These are phyloP conservation scores for Emydomyces testavorans DNA, from an alignment of 2,329 filamentous ascomycete genomes.

Conservation along the genomic window DNA sequence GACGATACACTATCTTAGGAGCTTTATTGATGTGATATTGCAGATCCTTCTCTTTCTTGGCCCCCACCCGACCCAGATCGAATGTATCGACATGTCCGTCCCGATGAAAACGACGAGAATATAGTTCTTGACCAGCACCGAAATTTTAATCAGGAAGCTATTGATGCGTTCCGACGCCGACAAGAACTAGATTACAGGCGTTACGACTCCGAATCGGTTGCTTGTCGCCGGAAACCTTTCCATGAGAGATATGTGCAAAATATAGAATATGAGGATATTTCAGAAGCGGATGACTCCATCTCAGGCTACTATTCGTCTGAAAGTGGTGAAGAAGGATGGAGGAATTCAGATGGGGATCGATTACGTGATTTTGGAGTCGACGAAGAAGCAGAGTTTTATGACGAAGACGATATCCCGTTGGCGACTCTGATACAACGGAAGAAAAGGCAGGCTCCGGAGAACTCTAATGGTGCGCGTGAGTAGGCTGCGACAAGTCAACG, in stretches of 20 bases:
- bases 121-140: conserved; percentile 2
- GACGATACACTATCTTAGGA: neutral
- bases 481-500: neutral
- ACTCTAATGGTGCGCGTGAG: neutral
- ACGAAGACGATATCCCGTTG: conserved; percentile 49
- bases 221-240: conserved; percentile 33
- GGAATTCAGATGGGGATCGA: conserved; percentile 51
- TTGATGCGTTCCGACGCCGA: conserved; percentile 44
- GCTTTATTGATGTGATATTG: neutral
- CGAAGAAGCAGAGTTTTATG: conserved; percentile 44
- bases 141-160: conserved; percentile 29
- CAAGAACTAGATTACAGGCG: conserved; percentile 43
- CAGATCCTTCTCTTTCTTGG: conserved; percentile 33
- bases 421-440: conserved; percentile 37
- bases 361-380: conserved; percentile 54
- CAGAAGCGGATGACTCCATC: conserved; percentile 16
- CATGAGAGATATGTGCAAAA: conserved; percentile 29
- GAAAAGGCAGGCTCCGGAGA: neutral
- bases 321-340: conserved; percentile 50
- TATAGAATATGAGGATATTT: conserved; percentile 11
- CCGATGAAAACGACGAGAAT: conserved; percentile 11
- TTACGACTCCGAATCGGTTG: conserved; percentile 26
- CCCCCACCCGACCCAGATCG: conserved; percentile 42
- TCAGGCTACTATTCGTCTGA: conserved; percentile 20
- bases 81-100: conserved; percentile 30